phyloP scores from a whole-genome alignment of 208 protist species.

The Trypanosoma rangeli region DNA sequence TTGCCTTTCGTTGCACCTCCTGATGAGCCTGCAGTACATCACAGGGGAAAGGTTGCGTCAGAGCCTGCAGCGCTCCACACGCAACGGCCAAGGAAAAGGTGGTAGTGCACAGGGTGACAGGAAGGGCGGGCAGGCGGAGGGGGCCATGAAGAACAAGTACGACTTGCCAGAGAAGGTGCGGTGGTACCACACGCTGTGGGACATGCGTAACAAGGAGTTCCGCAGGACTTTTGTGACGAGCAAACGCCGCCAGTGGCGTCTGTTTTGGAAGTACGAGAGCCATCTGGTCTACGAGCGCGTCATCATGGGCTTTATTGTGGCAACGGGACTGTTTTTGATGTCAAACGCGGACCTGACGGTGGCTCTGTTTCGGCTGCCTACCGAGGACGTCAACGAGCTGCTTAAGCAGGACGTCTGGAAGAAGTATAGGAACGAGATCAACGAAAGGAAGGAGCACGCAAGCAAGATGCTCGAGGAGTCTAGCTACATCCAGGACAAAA shows the following conservation, averaged over 20 bases:
- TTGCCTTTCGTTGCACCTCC: slow-evolving; percentile 5
- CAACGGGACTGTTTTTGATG: slow-evolving; percentile 42
- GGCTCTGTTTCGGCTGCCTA: slow-evolving; percentile 63
- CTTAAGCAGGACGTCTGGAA: slow-evolving; percentile 70
- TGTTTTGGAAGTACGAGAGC: slow-evolving; percentile 77
- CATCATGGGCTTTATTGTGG: slow-evolving; percentile 45
- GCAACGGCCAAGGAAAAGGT: neutral
- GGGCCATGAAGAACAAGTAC: slow-evolving; percentile 47
- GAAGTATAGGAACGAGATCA: slow-evolving; percentile 61
- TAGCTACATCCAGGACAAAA: slow-evolving; percentile 68
- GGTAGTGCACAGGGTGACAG: neutral
- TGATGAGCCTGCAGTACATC: neutral
- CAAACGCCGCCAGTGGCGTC: slow-evolving; percentile 45
- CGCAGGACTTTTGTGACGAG: slow-evolving; percentile 50
- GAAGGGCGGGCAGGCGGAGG: too few relatives aligned
- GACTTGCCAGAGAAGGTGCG: slow-evolving; percentile 57
- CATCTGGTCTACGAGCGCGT: slow-evolving; percentile 50
- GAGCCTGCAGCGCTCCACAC: neutral
- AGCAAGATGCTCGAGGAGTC: slow-evolving; percentile 76
- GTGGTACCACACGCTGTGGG: slow-evolving; percentile 74
- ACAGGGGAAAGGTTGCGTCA: neutral
- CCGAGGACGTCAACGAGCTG: slow-evolving; percentile 77
- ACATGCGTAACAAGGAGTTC: slow-evolving; percentile 69
- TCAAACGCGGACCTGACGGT: slow-evolving; percentile 49
- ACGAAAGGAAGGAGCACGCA: slow-evolving; percentile 62